These are phyloP conservation scores for Saccharomycopsis synnaedendra DNA, from an alignment of 805 yeast genomes.

Conservation along the genomic window DNA sequence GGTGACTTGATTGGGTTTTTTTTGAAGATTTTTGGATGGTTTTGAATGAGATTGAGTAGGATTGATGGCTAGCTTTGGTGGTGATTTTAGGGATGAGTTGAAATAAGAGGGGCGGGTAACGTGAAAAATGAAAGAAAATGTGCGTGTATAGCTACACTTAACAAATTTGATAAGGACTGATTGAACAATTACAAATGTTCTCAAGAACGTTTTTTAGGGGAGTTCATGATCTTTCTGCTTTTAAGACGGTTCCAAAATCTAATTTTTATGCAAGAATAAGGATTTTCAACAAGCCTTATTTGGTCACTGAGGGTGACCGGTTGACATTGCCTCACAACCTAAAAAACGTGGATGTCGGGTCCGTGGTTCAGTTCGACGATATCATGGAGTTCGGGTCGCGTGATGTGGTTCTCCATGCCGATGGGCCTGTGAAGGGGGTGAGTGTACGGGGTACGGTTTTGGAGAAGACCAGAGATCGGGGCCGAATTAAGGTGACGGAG, in stretches of 20 bases:
- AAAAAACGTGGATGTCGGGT: slow-evolving; percentile 75
- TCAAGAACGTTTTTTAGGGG: too few species aligned
- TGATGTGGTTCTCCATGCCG: slow-evolving; percentile 45
- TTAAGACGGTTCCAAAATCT: slow-evolving; percentile 53
- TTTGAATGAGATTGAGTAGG: background rate
- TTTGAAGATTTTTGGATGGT: background rate
- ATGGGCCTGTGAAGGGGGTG: slow-evolving; percentile 22
- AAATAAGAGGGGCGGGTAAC: too few species aligned
- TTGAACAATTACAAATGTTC: too few species aligned
- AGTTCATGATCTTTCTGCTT: slow-evolving; percentile 37
- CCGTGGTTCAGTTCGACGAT: slow-evolving; percentile 58
- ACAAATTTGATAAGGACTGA: too few species aligned
- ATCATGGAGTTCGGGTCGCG: slow-evolving; percentile 80
- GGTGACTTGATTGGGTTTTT: background rate
- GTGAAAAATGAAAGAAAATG: too few species aligned
- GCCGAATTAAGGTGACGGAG: slow-evolving; percentile 60
- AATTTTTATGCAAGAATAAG: slow-evolving; percentile 73
- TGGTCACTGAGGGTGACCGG: slow-evolving; percentile 86
- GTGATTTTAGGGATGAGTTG: too few species aligned
- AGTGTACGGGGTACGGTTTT: slow-evolving; percentile 64
- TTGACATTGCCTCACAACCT: slow-evolving; percentile 69
- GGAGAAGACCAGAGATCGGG: slow-evolving; percentile 79
- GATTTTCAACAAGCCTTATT: slow-evolving; percentile 73
- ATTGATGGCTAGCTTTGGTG: background rate
- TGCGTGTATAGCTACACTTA: too few species aligned